Base-by-base conservation (phyloP, 371 early-diverging fungal genomes). In the Mucor lusitanicus region DNA sequence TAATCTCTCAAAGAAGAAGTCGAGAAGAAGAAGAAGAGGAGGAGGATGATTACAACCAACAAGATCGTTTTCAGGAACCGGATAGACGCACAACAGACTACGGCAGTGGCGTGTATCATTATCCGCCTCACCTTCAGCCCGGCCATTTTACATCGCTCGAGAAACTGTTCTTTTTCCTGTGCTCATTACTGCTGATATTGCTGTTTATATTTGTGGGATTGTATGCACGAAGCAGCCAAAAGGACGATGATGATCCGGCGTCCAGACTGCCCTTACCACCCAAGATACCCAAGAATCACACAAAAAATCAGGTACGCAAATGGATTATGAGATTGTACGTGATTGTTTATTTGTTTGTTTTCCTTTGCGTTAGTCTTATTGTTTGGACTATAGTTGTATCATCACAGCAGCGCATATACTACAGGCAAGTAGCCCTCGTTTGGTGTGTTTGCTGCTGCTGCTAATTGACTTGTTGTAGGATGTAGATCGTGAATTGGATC, bases 301-400 rank as follows among this genome's bases (percentile, higher is more conserved):
- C 61, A 25, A 46, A 63, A 15, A 67, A 66, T 33, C 64, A 58
- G 33, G 64, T 67, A 59, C 21, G 2, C 30, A 30, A 30, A 12
- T 23, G 35, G 40, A n/a, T 11, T 40, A 48, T 37, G 27, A 30
- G 55, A 50, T 48, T 48, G 25, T 50, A 25, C 50, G 35, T 30
- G 25, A 60, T 55, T 33, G 25, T 23, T 28, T 32, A 37, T 58
- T 19, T 63, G 9, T 48, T 50, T 50, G 50, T 25, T 21, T 50
- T 50, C 3, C 9, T 23, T 30, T 65, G 30, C n/a, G 21, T 1
- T 28, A 74, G 77, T 63, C 40, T 32, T 58, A 76, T 12, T 87
- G 84, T 68, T 67, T 75, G 27, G 71, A 84, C 17, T 75, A 81
- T 6, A 80, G 80, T 32, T 88, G 88, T 65, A 75, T 84, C 25